These are phyloP conservation scores for Thraustochytrium striatum DNA, from an alignment of 352 stramenopile genomes.

Conservation along the genomic window DNA sequence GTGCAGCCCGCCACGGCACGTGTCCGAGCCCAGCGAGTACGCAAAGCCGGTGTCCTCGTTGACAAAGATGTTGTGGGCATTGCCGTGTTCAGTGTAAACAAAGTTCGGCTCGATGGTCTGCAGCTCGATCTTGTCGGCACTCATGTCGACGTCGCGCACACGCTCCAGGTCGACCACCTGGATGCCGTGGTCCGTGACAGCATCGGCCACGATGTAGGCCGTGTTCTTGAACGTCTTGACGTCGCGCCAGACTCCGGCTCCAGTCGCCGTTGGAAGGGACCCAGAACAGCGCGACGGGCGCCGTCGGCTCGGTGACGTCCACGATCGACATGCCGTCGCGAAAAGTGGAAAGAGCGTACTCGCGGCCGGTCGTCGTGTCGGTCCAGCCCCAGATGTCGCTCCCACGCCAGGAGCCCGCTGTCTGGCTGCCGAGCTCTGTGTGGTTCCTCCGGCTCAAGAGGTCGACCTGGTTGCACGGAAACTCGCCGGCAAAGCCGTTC, in stretches of 20 bases:
- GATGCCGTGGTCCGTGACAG: constrained; percentile 41
- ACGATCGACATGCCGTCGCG: not conserved
- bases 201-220: constrained; percentile 54
- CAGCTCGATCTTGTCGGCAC: too few relatives aligned
- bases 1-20: too few relatives aligned
- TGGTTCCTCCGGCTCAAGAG: too few relatives aligned
- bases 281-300: not conserved
- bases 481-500: too few relatives aligned
- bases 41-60: too few relatives aligned
- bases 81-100: not conserved
- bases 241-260: constrained; percentile 21
- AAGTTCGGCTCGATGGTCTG: not conserved
- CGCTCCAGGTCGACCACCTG: constrained; percentile 55
- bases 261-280: too few relatives aligned
- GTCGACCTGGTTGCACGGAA: too few relatives aligned
- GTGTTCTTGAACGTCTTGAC: constrained; percentile 50
- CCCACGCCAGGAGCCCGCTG: too few relatives aligned
- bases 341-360: not conserved
- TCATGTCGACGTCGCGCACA: constrained; percentile 8
- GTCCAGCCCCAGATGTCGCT: constrained; percentile 47
- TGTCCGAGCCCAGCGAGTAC: too few relatives aligned
- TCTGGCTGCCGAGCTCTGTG: too few relatives aligned
- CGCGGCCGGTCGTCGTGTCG: not conserved
- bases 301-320: constrained; percentile 8
- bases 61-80: too few relatives aligned